phyloP scores from a whole-genome alignment of 2,329 filamentous ascomycete genomes.

The Ophiocordyceps camponoti-rufipedis region DNA sequence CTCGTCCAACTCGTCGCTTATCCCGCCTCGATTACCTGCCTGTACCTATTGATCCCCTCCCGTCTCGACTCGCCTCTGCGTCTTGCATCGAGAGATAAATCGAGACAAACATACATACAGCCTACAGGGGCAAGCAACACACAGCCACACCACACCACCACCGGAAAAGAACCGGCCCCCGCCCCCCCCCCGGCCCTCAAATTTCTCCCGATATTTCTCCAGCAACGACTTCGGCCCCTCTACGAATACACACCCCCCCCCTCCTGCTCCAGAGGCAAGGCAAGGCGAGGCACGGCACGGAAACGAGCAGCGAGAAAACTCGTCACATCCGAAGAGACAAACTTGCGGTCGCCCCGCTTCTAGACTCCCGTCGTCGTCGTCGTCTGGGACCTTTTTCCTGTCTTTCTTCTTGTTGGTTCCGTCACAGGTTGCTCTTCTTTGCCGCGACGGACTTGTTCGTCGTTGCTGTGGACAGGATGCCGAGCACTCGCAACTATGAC shows the following conservation, averaged over 20 bases:
- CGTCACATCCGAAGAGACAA: no score
- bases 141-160: background rate
- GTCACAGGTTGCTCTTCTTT: no score
- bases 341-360: no score
- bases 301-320: no score
- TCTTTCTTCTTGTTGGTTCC: no score
- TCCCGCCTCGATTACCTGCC: background rate
- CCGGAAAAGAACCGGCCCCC: background rate
- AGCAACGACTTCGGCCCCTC: background rate
- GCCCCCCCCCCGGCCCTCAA: background rate
- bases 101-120: background rate
- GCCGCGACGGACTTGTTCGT: background rate
- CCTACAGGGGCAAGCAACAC: background rate
- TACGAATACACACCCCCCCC: no score
- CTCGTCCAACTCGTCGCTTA: no score
- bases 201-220: background rate
- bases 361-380: no score
- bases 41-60: background rate
- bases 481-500: slow-evolving; percentile 96
- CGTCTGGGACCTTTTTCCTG: no score
- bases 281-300: background rate
- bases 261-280: background rate
- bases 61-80: background rate
- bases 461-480: slow-evolving; percentile 42
- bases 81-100: background rate